Conservation (phyloP, 257 asterid species). For the Solanum paucissectum region DNA sequence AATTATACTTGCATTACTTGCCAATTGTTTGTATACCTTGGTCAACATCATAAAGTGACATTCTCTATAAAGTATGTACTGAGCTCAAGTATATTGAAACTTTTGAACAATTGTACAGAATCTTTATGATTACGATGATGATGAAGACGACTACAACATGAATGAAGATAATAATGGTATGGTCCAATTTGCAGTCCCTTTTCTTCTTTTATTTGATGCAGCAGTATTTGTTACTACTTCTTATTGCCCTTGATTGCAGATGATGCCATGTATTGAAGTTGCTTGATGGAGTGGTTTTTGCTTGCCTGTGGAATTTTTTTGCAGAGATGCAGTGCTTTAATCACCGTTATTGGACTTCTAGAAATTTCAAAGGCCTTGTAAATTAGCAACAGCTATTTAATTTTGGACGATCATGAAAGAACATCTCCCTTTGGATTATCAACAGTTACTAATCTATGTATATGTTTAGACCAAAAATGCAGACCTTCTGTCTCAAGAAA, state of each 20-base stretch:
- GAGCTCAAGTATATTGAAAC: not conserved
- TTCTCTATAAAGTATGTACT: not conserved
- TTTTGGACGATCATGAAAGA: not conserved
- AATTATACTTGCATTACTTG: not conserved
- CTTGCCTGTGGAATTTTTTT: not conserved
- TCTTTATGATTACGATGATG: conserved; percentile 48
- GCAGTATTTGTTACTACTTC: not conserved
- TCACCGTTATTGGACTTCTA: not conserved
- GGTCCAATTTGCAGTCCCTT: not conserved
- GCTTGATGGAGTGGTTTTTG: not conserved
- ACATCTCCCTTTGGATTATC: not conserved
- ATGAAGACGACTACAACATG: conserved; percentile 67
- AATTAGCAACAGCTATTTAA: not conserved
- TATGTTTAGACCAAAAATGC: not conserved
- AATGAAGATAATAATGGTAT: conserved; percentile 42
- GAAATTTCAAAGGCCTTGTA: not conserved
- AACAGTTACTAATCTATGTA: not conserved
- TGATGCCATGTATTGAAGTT: not conserved
- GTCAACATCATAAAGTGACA: not conserved
- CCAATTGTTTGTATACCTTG: not conserved
- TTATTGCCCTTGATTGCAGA: not conserved
- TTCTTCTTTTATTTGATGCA: not conserved
- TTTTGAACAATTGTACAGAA: conserved; percentile 18
- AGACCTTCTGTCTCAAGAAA: no score
- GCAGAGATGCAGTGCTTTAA: not conserved